phyloP scores from a whole-genome alignment of 306 rosid species.

The Sicyos edulis region DNA sequence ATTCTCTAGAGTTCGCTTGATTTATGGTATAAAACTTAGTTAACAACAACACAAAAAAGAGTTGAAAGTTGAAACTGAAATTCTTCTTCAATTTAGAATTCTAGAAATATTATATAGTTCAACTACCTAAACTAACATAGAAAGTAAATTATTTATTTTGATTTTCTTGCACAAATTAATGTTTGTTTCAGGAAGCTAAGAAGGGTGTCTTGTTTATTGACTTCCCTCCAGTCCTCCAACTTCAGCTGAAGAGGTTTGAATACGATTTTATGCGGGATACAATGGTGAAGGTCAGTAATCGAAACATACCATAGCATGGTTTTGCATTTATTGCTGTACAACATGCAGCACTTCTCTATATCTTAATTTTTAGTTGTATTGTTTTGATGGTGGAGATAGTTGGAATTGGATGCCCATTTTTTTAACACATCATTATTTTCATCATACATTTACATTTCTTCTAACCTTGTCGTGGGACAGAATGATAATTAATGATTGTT shows the following conservation, averaged over 20 bases:
- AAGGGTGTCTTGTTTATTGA: constrained; percentile 87
- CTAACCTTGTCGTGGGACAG: too few species aligned
- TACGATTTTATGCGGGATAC: constrained; percentile 80
- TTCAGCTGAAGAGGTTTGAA: constrained; percentile 88
- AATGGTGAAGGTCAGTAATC: constrained; percentile 80
- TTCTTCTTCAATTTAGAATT: background rate
- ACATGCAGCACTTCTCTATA: background rate
- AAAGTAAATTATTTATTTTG: background rate
- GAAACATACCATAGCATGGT: constrained; percentile 16
- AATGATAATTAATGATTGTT: too few species aligned
- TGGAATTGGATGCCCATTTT: too few species aligned
- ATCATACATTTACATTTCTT: too few species aligned
- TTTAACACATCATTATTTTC: too few species aligned
- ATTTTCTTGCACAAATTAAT: constrained; percentile 3
- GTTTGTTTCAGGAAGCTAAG: constrained; percentile 70
- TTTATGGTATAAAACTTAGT: background rate
- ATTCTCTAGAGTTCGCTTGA: background rate
- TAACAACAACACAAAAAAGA: background rate
- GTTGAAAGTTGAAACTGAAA: background rate
- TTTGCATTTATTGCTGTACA: constrained; percentile 7
- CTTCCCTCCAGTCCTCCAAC: constrained; percentile 97
- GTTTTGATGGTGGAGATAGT: too few species aligned
- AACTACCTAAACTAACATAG: background rate
- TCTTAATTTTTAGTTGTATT: background rate
- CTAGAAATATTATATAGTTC: background rate